Percentiles rank a stretch among this genome's conserved stretches.
Evolutionary conservation across 768 basidiomycete species (phyloP).

Genomic region (Termitomyces heimii): DNA sequence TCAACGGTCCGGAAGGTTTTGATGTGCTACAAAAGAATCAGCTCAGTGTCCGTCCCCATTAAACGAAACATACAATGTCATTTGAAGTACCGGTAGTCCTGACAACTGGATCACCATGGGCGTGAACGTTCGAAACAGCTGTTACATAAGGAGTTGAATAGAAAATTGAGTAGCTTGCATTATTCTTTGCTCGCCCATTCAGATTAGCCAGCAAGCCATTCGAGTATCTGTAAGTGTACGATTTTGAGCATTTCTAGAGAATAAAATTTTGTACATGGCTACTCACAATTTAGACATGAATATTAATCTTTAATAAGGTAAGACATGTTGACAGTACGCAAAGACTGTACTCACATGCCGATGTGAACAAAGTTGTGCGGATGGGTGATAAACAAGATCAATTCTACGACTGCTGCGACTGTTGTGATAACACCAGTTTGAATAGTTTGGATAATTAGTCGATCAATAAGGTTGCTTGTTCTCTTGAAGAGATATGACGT

Average conservation of each 20-base stretch:
- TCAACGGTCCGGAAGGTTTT: not conserved
- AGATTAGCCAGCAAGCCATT: not conserved
- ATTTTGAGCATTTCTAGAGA: too few relatives aligned
- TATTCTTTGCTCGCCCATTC: not conserved
- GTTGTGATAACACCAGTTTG: not conserved
- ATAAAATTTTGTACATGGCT: not conserved
- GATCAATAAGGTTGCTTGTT: not conserved
- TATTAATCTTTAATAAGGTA: not conserved
- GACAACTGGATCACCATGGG: not conserved
- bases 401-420: not conserved
- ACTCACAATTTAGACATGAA: not conserved
- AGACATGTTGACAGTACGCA: not conserved
- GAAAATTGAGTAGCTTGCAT: too few relatives aligned
- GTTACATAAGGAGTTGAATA: not conserved
- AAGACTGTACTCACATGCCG: too few relatives aligned
- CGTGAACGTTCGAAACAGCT: not conserved
- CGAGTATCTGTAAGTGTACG: not conserved
- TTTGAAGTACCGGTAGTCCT: not conserved
- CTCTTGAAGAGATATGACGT: not conserved
- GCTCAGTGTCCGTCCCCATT: not conserved
- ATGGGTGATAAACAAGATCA: too few relatives aligned
- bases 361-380: too few relatives aligned
- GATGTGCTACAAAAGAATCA: not conserved
- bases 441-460: not conserved
- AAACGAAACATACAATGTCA: not conserved